Evolutionary conservation across 345 rosid genomes (phyloP).

Genomic region (Syzygium aqueum): DNA sequence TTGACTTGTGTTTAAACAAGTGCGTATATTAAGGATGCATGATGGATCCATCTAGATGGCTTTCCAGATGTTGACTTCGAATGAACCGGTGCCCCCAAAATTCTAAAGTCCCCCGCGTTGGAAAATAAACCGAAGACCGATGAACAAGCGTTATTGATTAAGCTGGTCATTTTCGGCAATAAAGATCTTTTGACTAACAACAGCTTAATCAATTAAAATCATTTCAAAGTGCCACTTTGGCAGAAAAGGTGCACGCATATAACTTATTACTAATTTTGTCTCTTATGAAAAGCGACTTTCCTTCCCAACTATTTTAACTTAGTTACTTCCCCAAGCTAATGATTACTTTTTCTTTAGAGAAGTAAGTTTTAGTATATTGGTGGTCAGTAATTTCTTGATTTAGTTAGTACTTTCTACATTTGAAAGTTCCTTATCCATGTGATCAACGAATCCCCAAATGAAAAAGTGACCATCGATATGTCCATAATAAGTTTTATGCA

Average conservation of each 20-base stretch:
- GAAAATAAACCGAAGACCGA: too few species aligned
- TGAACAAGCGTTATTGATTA: too few species aligned
- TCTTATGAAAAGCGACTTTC: background rate
- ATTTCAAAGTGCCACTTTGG: background rate
- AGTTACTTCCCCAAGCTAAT: background rate
- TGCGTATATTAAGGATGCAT: too few species aligned
- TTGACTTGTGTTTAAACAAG: too few species aligned
- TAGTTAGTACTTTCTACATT: background rate
- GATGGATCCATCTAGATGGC: too few species aligned
- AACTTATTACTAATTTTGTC: background rate
- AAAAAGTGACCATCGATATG: background rate
- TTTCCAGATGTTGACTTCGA: too few species aligned
- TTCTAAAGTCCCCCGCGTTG: too few species aligned
- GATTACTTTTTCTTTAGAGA: background rate
- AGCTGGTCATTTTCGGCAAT: background rate
- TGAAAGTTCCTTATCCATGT: background rate
- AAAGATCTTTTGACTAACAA: too few species aligned
- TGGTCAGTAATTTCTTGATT: rapidly evolving
- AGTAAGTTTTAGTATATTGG: background rate
- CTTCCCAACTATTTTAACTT: background rate
- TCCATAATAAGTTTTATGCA: background rate
- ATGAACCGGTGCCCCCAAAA: too few species aligned
- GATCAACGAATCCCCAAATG: background rate
- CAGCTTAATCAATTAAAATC: too few species aligned
- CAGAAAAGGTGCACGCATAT: background rate